Base-by-base conservation (phyloP, 768 basidiomycete genomes). In the Tricholomella constricta region DNA sequence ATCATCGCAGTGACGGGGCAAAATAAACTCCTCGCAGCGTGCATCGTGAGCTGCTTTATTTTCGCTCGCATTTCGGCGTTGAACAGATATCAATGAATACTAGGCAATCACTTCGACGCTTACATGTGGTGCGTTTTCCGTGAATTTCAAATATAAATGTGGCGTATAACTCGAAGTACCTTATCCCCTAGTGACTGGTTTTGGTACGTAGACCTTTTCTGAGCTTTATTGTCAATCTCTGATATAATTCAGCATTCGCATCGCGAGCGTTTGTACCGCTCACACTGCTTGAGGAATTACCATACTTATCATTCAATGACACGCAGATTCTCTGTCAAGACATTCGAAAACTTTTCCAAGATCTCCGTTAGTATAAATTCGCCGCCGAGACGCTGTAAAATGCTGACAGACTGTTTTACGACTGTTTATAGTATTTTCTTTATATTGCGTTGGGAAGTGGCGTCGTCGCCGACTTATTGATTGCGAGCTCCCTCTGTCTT, bases 391-490 rank as follows among this genome's bases (percentile, higher is more conserved):
- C n/a, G n/a, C n/a, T n/a, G n/a, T n/a, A n/a, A n/a, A n/a, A n/a
- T n/a, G n/a, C n/a, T n/a, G n/a, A n/a, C n/a, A n/a, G n/a, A n/a
- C n/a, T n/a, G n/a, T n/a, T 25, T 26, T 22, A 20, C 45, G 12
- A 20, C 25, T 19, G 17, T 26, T 38, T 38, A n/a, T 22, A 70
- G 71, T 67, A 64, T 52, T 59, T 70, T 11, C 53, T 74, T 45
- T 72, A 73, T 45, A 56, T 56, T 7, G 62, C 69, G 4, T 57
- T 72, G 2, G 68, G 62, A 27, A 63, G 65, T 32, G 75, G 72
- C 4, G 75, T 78, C 2, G 62, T 67, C 20, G 74, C 76, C 3
- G 78, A 80, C 48, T 56, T 71, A 17, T 42, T 73, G 10, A 76
- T 80, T 43, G 70, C 74, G 4, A 51, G 36, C 10, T 67, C 72